Conservation (phyloP, 2,329 filamentous ascomycete genomes). For the Teratosphaeriaceae sp. region DNA sequence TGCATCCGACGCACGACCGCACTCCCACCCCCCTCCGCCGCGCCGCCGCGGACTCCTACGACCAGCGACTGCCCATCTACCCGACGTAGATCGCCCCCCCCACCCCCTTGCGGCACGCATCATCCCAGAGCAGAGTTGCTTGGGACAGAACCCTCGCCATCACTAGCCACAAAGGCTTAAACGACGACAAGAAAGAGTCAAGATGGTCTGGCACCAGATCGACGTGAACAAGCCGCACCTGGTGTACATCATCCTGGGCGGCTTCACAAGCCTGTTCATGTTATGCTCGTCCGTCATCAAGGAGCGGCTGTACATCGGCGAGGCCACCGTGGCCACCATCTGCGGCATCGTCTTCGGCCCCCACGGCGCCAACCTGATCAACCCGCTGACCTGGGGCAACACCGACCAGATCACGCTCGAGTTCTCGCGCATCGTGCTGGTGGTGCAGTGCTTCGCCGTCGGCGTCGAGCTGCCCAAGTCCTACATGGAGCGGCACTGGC, state of each 20-base stretch:
- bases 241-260: slow-evolving; percentile 97
- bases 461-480: slow-evolving; percentile 84
- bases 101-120: no score
- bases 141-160: not conserved
- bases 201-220: slow-evolving; percentile 51
- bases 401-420: slow-evolving; percentile 82
- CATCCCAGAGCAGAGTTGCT: slow-evolving; percentile 1
- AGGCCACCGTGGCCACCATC: slow-evolving; percentile 88
- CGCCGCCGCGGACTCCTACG: slow-evolving; percentile 11
- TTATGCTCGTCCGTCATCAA: slow-evolving; percentile 96
- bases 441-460: slow-evolving; percentile 88
- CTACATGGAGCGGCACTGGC: slow-evolving; percentile 99
- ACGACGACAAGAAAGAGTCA: slow-evolving; percentile 3
- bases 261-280: slow-evolving; percentile 98
- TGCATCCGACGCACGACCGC: slow-evolving; percentile 11
- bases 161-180: not conserved
- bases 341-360: slow-evolving; percentile 87
- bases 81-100: slow-evolving; percentile 9
- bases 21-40: slow-evolving; percentile 8
- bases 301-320: slow-evolving; percentile 96
- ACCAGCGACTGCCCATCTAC: slow-evolving; percentile 11
- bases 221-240: slow-evolving; percentile 89
- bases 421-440: slow-evolving; percentile 81
- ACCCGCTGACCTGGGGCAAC: slow-evolving; percentile 71
- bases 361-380: slow-evolving; percentile 72